These are phyloP conservation scores for Diatrype stigma DNA, from an alignment of 2,329 filamentous ascomycete genomes.

Conservation along the genomic window DNA sequence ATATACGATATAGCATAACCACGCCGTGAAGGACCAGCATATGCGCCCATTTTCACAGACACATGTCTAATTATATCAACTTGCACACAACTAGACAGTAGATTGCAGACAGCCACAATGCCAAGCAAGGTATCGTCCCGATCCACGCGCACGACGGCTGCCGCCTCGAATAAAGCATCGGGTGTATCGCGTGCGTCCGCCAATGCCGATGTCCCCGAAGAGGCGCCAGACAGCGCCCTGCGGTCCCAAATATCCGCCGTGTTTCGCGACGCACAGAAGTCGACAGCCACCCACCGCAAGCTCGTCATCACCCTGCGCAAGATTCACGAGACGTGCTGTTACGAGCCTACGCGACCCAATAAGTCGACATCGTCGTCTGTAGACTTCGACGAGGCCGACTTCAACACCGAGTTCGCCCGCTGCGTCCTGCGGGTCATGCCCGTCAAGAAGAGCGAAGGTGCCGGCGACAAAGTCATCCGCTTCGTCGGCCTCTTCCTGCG, in stretches of 20 bases:
- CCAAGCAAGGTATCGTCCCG: slow-evolving; percentile 45
- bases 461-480: slow-evolving; percentile 78
- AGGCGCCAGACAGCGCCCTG: slow-evolving; percentile 65
- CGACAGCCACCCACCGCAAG: slow-evolving; percentile 85
- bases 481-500: slow-evolving; percentile 87
- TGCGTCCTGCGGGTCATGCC: slow-evolving; percentile 79
- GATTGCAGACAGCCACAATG: slow-evolving; percentile 40
- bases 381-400: slow-evolving; percentile 78
- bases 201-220: slow-evolving; percentile 57
- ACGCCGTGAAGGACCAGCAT: too few relatives aligned
- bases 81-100: too few relatives aligned
- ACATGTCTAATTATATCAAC: too few relatives aligned
- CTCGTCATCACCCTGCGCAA: slow-evolving; percentile 83
- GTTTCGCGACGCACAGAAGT: slow-evolving; percentile 81
- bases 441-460: slow-evolving; percentile 86
- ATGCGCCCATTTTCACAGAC: too few relatives aligned
- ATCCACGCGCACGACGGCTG: slow-evolving; percentile 41
- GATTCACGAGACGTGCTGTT: slow-evolving; percentile 80
- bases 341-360: slow-evolving; percentile 52
- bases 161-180: slow-evolving; percentile 37
- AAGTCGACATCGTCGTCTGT: slow-evolving; percentile 48
- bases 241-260: slow-evolving; percentile 69
- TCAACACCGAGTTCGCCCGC: slow-evolving; percentile 80
- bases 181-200: slow-evolving; percentile 45
- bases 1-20: too few relatives aligned